Evolutionary conservation across 441 rosid genomes (phyloP), one percentile per base, ranked within the genome.

Genomic region (Corymbia citriodora): DNA sequence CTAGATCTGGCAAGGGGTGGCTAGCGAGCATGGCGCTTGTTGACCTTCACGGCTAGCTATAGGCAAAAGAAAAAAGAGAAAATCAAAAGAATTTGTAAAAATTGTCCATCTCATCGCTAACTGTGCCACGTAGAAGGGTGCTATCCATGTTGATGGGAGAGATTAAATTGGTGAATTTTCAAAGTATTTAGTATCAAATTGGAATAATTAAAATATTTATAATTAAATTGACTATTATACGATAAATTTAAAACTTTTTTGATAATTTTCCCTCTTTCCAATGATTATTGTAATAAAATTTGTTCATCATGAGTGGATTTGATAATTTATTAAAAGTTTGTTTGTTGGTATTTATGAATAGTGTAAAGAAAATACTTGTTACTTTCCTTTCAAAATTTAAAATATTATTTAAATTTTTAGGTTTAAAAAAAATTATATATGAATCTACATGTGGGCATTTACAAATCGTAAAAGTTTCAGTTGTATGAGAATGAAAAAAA

Each of bases 71-170:
- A 13, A n/a, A 29, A 33, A n/a, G 7, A 65, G 10, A 65, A 65
- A 65, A 61, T 61, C 1, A 63, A 13, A 63, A 63, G 4, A 29
- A 63, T 12, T 29, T 63, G 7, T 7, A 63, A 63, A 63, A 63
- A 63, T 0, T 16, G 6, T 63, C 17, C 70, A 29, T 1, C 1
- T 63, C 14, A 12, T 40, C 5, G 33, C 9, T 27, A 3, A 0
- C 17, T 2, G 0, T 29, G 7, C 17, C 33, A 61, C 0, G 17
- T 63, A 63, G 17, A 29, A 63, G 31, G 68, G 16, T 8, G 14
- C 17, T 13, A 0, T n/a, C 9, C 33, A 63, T 29, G 31, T 61
- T 61, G 31, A 1, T 31, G 1, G 14, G 16, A 63, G 15, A 27
- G 17, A 63, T 63, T 63, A 17, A 29, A 29, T 6, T 63, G 70